Evolutionary conservation across 805 yeast species (phyloP).

Genomic region (Ogataea kodamae): DNA sequence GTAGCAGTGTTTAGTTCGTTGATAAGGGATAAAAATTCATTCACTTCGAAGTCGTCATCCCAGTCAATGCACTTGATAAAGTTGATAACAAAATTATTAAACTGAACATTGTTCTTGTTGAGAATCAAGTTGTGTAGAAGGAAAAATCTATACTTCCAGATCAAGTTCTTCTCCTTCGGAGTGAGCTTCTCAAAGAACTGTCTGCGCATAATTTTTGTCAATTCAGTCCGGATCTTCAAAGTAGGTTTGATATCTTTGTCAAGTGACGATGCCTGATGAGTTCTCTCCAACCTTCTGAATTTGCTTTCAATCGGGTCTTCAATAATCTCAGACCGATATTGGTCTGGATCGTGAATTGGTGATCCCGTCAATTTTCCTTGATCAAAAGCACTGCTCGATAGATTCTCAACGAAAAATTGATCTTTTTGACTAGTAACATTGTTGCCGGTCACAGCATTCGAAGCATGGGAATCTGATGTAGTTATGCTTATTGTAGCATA

Average conservation of each 20-base stretch:
- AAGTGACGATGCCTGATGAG: conserved; percentile 68
- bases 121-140: conserved; percentile 50
- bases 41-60: conserved; percentile 77
- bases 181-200: conserved; percentile 82
- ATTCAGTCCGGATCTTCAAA: conserved; percentile 71
- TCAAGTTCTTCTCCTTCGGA: conserved; percentile 77
- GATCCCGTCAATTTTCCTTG: conserved; percentile 9
- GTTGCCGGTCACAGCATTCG: conserved; percentile 16
- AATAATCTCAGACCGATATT: conserved; percentile 36
- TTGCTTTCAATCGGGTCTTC: conserved; percentile 87
- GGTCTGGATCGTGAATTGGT: conserved; percentile 67
- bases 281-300: conserved; percentile 78
- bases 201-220: conserved; percentile 62
- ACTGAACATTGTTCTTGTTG: conserved; percentile 32
- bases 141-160: conserved; percentile 90
- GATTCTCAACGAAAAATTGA: conserved; percentile 25
- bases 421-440: conserved; percentile 21
- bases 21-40: conserved; percentile 57
- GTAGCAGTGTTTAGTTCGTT: conserved; percentile 27
- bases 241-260: conserved; percentile 89
- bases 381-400: conserved; percentile 20
- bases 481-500: conserved; percentile 35
- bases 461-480: conserved; percentile 23
- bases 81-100: conserved; percentile 45
- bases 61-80: conserved; percentile 85